Conservation (phyloP, 495 filamentous ascomycete genomes). For the Aspergillus leporis region DNA sequence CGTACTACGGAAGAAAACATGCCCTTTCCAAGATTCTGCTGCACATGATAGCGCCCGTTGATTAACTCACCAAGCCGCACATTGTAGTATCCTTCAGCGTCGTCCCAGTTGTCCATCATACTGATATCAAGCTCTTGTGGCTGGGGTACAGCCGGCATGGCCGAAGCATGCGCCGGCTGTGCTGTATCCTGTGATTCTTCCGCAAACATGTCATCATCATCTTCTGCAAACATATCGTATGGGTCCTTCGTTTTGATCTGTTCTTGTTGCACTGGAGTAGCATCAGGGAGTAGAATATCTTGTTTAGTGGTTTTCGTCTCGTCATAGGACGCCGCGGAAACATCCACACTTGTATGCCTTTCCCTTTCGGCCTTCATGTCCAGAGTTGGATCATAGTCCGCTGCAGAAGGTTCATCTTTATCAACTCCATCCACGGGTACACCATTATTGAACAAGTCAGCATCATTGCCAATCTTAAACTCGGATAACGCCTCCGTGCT, state of each 20-base stretch:
- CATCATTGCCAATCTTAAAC: constrained; percentile 56
- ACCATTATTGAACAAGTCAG: constrained; percentile 66
- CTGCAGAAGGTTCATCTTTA: constrained; percentile 83
- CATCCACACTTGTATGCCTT: constrained; percentile 58
- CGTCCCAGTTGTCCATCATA: constrained; percentile 91
- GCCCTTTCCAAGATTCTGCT: constrained; percentile 84
- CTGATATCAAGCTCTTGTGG: constrained; percentile 70
- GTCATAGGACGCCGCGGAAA: constrained; percentile 61
- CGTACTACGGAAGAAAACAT: constrained; percentile 97
- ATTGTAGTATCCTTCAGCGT: constrained; percentile 93
- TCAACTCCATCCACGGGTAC: constrained; percentile 53
- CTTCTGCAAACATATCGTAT: constrained; percentile 96
- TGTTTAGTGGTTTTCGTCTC: constrained; percentile 59
- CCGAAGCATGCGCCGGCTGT: constrained; percentile 41
- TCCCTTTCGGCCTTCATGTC: constrained; percentile 90
- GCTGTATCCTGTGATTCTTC: constrained; percentile 52
- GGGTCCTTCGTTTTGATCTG: constrained; percentile 52
- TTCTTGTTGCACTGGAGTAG: constrained; percentile 31
- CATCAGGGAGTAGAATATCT: constrained; percentile 55
- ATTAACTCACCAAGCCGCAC: constrained; percentile 86
- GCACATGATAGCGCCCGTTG: constrained; percentile 82
- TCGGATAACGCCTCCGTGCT: constrained; percentile 53
- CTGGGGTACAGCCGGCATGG: constrained; percentile 53
- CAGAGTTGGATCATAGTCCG: constrained; percentile 90
- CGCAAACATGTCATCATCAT: constrained; percentile 88